Base-by-base conservation (phyloP, 1,284 basidiomycete species). In the Pascua sp. region DNA sequence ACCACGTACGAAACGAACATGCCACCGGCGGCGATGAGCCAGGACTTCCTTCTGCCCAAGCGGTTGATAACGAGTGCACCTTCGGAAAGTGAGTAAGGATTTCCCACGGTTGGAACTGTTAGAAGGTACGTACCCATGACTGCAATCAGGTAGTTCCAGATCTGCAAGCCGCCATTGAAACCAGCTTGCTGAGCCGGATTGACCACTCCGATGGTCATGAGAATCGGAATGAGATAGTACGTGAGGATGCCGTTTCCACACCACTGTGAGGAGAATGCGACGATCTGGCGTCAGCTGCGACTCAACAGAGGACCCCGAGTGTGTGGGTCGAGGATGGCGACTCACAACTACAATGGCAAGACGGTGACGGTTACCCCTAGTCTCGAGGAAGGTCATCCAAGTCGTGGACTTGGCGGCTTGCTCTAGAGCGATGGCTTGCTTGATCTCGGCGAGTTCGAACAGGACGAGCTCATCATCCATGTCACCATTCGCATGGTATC, bases 401-500 rank as follows among this genome's bases (percentile, higher is more conserved):
- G 51, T 37, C 15, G 51, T 17, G 5, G 2, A 16, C 24, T 47
- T 53, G 18, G 45, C 43, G 18, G 38, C 49, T 46, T 43, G 64
- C 56, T 78, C 76, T 17, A 72, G 53, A 5, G 65, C 65, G 44
- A 79, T 49, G 4, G 75, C 77, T 48, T 70, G 52, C 61, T 67
- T 63, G 68, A 80, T 79, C 62, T 80, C 79, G 16, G 71, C 57
- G 42, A 67, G 62, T 57, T 80, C 78, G 57, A 70, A 74, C 9
- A 66, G 58, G 36, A 79, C 67, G n/a, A 80, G 63, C 2, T 73
- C 72, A 58, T 79, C 78, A 41, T 69, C 38, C 10, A 43, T 18
- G 51, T 73, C 63, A 4, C 69, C 70, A 32, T 60, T 81, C 5
- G 83, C 83, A 69, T 88, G 86, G 43, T 44, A 44, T 42, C 44